Conservation (phyloP, 2,329 filamentous ascomycete genomes). For the Penicillium sp. region DNA sequence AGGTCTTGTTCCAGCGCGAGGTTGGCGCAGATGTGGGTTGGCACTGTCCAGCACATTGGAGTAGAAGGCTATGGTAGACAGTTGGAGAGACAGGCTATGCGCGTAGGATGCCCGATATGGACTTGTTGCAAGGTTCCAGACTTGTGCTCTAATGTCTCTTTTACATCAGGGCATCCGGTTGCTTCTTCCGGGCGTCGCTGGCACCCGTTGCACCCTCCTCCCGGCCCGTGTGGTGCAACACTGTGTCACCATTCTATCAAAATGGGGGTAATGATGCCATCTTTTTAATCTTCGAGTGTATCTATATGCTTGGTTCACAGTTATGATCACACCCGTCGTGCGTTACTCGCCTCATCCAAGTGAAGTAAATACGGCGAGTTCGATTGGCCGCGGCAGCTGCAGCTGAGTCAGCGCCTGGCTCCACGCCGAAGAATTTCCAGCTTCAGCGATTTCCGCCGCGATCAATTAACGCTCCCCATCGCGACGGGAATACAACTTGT, state of each 20-base stretch:
- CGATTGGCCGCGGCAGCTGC: constrained; percentile 11
- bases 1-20: constrained; percentile 3
- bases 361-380: constrained; percentile 15
- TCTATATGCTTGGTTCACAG: neutral
- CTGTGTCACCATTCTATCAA: neutral
- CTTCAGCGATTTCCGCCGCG: neutral
- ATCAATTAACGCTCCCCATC: neutral
- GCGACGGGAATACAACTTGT: neutral
- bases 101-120: neutral
- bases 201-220: constrained; percentile 1
- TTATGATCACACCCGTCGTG: neutral
- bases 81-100: neutral
- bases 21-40: neutral
- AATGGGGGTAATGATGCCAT: neutral
- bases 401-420: constrained; percentile 14
- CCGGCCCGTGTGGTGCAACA: neutral
- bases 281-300: neutral
- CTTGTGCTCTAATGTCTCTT: neutral
- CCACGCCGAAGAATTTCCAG: constrained; percentile 17
- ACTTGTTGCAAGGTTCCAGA: neutral
- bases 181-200: neutral
- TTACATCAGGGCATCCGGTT: neutral
- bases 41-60: constrained; percentile 23
- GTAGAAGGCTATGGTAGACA: neutral
- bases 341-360: neutral